Base-by-base conservation (phyloP, 225 moss, liverwort and hornwort genomes). In the Sphagnum contortum region DNA sequence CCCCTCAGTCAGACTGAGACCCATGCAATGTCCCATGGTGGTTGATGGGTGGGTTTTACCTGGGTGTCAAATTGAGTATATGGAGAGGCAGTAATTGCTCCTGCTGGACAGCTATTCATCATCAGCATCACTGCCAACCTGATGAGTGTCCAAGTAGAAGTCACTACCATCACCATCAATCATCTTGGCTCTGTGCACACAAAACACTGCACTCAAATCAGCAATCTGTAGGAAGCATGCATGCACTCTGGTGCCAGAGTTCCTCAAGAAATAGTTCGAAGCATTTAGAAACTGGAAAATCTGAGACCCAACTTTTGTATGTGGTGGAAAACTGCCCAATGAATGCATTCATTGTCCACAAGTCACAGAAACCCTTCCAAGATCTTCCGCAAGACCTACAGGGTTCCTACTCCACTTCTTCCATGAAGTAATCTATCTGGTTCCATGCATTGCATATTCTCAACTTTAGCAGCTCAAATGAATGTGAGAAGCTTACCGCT, bases 121-220 rank as follows among this genome's bases (percentile, higher is more conserved):
- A 44, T 87, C 87, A 62, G 78, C 80, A 63, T 83, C 78, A 55
- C 87, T 83, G 60, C 83, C 83, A 5, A 76, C 87, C 66, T 83
- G 80, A 13, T 76, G 82, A 12, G 83, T 73, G 54, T 87, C 87
- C 80, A 87, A 78, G 60, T 83, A 83, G 71, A 78, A 83, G 69
- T 73, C 83, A 13, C 69, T 77, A 47, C 80, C 87, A 60, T 83
- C 77, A 9, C 80, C 78, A 48, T 87, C 83, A 44, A 78, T 75
- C 75, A 86, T 87, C 83, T 83, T 87, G 8, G 75, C 78, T 64
- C 87, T 87, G 70, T 48, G 50, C 68, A 55, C 66, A 68, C 47
- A 29, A 29, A 46, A 51, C 5, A 66, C 12, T 61, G 55, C 55
- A 12, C 12, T 54, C 13, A 61, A 60, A 61, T 45, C 6, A 48